Base-by-base conservation (phyloP, 306 rosid species). In the Quercus parvula region DNA sequence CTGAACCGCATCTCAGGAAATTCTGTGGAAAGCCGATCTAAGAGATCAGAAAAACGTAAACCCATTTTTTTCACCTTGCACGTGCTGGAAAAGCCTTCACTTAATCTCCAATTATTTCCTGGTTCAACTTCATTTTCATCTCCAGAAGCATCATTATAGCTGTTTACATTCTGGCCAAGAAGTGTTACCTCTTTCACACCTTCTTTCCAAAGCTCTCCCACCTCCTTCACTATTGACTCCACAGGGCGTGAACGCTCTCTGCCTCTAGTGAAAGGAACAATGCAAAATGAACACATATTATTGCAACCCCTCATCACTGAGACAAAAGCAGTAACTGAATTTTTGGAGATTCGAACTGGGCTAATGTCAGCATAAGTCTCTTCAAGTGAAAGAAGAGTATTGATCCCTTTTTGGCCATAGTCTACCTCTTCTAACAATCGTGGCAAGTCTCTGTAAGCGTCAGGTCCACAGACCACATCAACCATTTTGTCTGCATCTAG, bases 221-320 rank as follows among this genome's bases (percentile, higher is more conserved):
- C 99, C 92, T 95, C 99, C 81, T 88, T 85, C 82, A 88, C 98
- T 30, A 93, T 87, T 58, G 99, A 95, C 71, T 93, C 99, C 54
- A 91, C 94, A 59, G 99, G 93, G 11, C 97, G 99, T 0, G 99
- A 90, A 5, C 98, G 85, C 84, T 95, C 99, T 85, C 99, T 86
- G 51, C 99, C 98, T 87, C 99, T 84, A 6, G 98, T 96, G 74
- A 91, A 93, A 72, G 99, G 98, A 68, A 93, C 99, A 73, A 96
- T 90, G 79, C 99, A 96, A 84, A 93, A 96, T 1, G 98, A 96
- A 79, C 98, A 93, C 99, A 96, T 96, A 86, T 96, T 96, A 82
- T 91, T 96, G 90, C 99, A 96, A 17, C 99, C 97, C 84, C 99
- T 93, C 99, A 95, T 95, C 69, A 93, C 89, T 0, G 99, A 95